Conservation (phyloP, 148 eudicot genomes). For the Arctostaphylos glauca region DNA sequence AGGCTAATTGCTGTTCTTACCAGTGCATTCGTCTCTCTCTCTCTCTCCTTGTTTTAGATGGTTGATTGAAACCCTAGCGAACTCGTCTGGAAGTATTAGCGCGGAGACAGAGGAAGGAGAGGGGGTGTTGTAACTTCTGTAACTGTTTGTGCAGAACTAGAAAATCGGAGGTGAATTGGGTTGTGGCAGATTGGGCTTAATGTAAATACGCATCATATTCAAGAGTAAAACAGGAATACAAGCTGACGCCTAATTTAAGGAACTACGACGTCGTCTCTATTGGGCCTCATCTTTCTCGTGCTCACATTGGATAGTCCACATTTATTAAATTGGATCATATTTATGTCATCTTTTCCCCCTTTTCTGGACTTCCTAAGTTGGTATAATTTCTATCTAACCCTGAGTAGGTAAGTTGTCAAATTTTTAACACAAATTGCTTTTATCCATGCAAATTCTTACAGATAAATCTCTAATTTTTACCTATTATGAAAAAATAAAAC, state of each 20-base stretch:
- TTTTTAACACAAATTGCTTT: too few relatives aligned
- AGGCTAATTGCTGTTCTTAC: neutral
- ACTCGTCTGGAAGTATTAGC: neutral
- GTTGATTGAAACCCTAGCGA: neutral
- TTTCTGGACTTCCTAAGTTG: too few relatives aligned
- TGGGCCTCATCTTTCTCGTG: neutral
- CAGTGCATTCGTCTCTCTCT: neutral
- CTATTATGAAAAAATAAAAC: too few relatives aligned
- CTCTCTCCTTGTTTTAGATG: neutral
- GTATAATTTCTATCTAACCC: too few relatives aligned
- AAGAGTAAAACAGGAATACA: neutral
- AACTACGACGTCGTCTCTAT: neutral
- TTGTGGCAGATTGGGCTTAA: neutral
- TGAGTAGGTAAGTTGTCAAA: too few relatives aligned
- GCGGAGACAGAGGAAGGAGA: neutral
- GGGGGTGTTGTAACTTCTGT: neutral
- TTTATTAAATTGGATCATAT: neutral
- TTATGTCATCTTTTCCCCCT: neutral
- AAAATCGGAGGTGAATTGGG: neutral
- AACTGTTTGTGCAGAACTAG: neutral
- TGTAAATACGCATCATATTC: neutral
- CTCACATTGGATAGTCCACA: neutral
- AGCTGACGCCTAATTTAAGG: neutral
- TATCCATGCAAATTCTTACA: too few relatives aligned
- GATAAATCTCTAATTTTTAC: too few relatives aligned